phyloP scores from a whole-genome alignment of 2,329 filamentous ascomycete species.

The Xylaria sp. region DNA sequence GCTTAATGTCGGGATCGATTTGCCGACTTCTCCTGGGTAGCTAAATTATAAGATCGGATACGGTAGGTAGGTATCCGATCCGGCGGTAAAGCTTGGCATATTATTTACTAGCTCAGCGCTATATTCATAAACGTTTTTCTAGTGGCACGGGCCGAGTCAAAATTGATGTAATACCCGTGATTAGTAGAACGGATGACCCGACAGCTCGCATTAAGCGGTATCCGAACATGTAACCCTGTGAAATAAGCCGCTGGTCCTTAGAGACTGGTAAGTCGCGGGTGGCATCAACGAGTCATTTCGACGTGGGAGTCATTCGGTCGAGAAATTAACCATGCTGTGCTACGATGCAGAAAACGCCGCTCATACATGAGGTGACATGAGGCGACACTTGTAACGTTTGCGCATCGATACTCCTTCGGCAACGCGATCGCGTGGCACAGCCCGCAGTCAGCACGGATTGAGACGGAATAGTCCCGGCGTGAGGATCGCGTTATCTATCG shows the following conservation, averaged over 20 bases:
- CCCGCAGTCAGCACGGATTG: neutral
- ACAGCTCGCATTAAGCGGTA: neutral
- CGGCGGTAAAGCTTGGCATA: neutral
- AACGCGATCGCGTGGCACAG: constrained; percentile 11
- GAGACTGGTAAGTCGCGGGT: neutral
- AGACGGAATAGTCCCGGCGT: neutral
- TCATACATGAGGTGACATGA: neutral
- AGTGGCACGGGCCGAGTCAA: neutral
- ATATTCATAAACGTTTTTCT: neutral
- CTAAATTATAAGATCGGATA: neutral
- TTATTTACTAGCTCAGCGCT: neutral
- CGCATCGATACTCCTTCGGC: neutral
- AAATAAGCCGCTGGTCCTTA: neutral
- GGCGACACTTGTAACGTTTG: neutral
- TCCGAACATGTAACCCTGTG: neutral
- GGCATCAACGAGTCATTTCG: neutral
- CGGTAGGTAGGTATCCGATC: neutral
- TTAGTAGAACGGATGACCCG: neutral
- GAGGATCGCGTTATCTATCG: neutral
- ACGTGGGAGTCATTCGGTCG: neutral
- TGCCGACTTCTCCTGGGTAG: neutral
- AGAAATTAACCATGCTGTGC: neutral
- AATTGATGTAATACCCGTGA: neutral
- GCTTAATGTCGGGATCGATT: neutral
- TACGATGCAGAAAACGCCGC: neutral